Percentiles rank a stretch among this genome's conserved stretches.
Conservation (phyloP, 768 basidiomycete genomes). For the Tricholoma sp. region DNA sequence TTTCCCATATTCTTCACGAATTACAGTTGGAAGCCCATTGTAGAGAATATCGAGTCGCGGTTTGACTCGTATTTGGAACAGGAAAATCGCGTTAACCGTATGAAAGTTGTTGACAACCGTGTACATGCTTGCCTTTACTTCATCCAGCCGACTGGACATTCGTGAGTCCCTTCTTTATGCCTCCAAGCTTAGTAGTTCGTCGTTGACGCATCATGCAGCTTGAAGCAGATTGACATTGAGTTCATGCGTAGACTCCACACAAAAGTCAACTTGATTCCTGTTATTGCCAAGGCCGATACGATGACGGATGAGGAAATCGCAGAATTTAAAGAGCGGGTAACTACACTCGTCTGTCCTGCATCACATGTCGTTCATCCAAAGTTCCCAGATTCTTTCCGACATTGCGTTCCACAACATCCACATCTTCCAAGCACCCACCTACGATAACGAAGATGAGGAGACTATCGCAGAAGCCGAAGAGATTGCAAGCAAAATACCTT, state of each 20-base stretch:
- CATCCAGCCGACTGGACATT: conserved; percentile 97
- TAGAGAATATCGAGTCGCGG: conserved; percentile 96
- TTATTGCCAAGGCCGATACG: conserved; percentile 98
- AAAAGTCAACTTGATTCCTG: conserved; percentile 96
- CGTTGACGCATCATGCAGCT: conserved; percentile 37
- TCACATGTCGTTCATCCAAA: background rate
- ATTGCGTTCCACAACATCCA: conserved; percentile 94
- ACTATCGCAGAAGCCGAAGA: conserved; percentile 96
- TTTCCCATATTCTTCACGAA: conserved; percentile 14
- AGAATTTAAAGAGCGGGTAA: conserved; percentile 88
- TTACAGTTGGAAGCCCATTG: conserved; percentile 92
- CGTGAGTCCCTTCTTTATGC: conserved; percentile 53
- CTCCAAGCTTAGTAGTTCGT: background rate
- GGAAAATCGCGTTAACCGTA: conserved; percentile 96
- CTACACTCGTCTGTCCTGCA: conserved; percentile 16
- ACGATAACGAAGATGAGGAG: conserved; percentile 99
- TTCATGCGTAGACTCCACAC: conserved; percentile 98
- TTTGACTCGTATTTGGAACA: conserved; percentile 98
- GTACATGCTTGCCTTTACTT: conserved; percentile 99
- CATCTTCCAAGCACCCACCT: conserved; percentile 96
- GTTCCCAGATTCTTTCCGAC: conserved; percentile 76
- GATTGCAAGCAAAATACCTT: conserved; percentile 97
- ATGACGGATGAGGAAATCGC: conserved; percentile 93
- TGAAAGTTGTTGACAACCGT: conserved; percentile 92
- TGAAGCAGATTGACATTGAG: conserved; percentile 98